These are phyloP conservation scores for Vicia villosa DNA, from an alignment of 306 rosid genomes.

Conservation along the genomic window DNA sequence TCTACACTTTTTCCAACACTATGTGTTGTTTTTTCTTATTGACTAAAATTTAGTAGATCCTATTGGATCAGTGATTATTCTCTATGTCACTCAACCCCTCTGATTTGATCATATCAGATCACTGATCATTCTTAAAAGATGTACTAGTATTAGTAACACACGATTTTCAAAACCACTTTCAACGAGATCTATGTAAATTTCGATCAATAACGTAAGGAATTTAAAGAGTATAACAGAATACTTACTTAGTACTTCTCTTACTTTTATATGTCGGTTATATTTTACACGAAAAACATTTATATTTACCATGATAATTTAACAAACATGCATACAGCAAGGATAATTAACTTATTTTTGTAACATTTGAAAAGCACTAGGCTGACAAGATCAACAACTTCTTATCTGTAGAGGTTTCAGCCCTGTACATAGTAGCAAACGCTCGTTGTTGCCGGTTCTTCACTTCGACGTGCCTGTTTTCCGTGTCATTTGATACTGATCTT, in stretches of 20 bases:
- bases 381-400: background rate
- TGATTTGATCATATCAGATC: background rate
- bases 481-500: slow-evolving; percentile 1
- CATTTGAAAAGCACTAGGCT: background rate
- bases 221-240: too few species aligned
- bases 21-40: background rate
- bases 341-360: background rate
- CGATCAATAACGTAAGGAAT: background rate
- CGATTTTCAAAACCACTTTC: too few species aligned
- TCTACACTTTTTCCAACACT: background rate
- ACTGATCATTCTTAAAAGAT: background rate
- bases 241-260: background rate
- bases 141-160: background rate
- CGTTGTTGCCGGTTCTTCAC: background rate
- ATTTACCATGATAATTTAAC: background rate
- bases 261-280: too few species aligned
- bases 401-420: background rate
- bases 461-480: background rate
- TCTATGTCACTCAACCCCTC: background rate
- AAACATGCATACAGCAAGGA: background rate
- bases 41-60: background rate
- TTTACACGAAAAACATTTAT: slow-evolving; percentile 1
- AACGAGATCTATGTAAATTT: too few species aligned
- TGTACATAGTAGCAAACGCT: background rate
- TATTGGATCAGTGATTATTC: background rate